Evolutionary conservation across 192 early-diverging fungal species (phyloP), one percentile per base, ranked within the genome.

Genomic region (Ambispora gerdemannii): DNA sequence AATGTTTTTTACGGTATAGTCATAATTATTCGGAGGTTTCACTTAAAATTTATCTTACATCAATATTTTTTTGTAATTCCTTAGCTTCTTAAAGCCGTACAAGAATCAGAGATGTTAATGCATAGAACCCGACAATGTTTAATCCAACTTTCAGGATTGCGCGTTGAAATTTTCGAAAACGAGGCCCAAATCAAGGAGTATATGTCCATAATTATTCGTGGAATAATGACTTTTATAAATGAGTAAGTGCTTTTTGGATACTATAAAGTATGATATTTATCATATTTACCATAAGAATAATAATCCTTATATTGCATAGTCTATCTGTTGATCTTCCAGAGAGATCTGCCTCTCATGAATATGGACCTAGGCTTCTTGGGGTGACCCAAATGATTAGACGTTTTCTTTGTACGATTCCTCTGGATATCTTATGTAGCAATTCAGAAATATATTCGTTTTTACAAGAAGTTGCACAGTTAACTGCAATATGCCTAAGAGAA

Each of bases 1-100:
- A 36, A 69, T 88, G 67, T 91, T 91, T 70, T 89, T 91, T 66
- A 81, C 75, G 32, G 87, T 90, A 78, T 50, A 33, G 20, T 27
- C 2, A 60, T 19, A 50, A 19, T 19, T 30, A 67, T 50, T 8
- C 20, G 2, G 24, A 13, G 30, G 6, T 20, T 36, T 35, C 17
- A 33, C n/a, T 38, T 62, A 1, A 17, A 34, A 22, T 43, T 25
- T 32, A 33, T 4, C 13, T 61, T 11, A 35, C 17, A 56, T 34
- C 0, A 20, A 24, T 31, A 71, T 3, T 27, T 25, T 13, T 38
- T 34, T 8, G 22, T 8, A 19, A 78, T 68, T 36, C 25, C 3
- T 56, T 75, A 85, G 82, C 52, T 80, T 10, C 78, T 85, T 43
- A 67, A 72, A 19, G 17, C 80, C 50, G 68, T 84, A 27, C 79